phyloP scores from a whole-genome alignment of 2,329 filamentous ascomycete genomes.

The Anthostomella pinea region DNA sequence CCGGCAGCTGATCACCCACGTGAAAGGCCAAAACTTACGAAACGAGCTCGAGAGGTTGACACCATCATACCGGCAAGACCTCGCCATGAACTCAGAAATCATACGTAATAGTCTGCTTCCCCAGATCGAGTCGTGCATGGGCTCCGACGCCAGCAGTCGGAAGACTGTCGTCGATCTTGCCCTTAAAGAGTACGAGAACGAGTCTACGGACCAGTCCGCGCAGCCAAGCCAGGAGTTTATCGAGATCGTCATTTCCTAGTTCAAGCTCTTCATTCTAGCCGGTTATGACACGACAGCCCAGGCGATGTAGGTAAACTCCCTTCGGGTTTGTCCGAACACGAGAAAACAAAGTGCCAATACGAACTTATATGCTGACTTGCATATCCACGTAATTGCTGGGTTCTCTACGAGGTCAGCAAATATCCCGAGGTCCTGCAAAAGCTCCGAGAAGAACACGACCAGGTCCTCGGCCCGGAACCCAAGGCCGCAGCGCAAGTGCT shows the following conservation, averaged over 20 bases:
- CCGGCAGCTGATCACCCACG: constrained; percentile 1
- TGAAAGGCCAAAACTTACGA: constrained; percentile 3
- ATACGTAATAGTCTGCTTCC: constrained; percentile 6
- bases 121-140: background rate
- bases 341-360: background rate
- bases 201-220: background rate
- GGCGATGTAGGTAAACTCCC: constrained; percentile 9
- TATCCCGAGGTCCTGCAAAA: constrained; percentile 21
- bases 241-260: constrained; percentile 7
- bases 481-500: constrained; percentile 32
- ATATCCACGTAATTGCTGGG: constrained; percentile 10
- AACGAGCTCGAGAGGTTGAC: constrained; percentile 7
- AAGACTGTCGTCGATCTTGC: constrained; percentile 9
- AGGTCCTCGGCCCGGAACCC: constrained; percentile 26
- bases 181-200: constrained; percentile 1
- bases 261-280: constrained; percentile 9
- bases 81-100: background rate
- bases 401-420: constrained; percentile 17
- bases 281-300: constrained; percentile 16
- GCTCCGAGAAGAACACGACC: constrained; percentile 30
- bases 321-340: no score
- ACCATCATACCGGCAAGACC: constrained; percentile 4
- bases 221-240: constrained; percentile 2
- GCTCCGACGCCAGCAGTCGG: background rate
- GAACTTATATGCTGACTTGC: background rate